Conservation (phyloP, 306 rosid genomes). For the Psophocarpus tetragonolobus region DNA sequence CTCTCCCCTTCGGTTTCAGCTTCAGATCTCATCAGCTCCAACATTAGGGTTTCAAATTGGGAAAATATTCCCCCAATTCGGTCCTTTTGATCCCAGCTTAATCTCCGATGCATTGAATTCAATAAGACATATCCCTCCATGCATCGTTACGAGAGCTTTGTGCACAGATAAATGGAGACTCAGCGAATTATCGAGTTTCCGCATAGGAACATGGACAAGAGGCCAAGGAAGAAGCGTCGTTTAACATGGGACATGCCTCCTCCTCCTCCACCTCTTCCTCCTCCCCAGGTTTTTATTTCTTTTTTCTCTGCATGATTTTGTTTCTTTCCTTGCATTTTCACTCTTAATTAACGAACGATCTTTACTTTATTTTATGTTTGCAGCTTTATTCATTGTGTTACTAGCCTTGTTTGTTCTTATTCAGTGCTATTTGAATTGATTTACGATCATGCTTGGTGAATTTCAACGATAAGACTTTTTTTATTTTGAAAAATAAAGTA, state of each 20-base stretch:
- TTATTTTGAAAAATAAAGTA: background rate
- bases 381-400: background rate
- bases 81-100: background rate
- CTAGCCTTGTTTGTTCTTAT: background rate
- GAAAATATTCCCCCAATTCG: background rate
- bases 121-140: background rate
- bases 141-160: background rate
- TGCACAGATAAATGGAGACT: constrained; percentile 61
- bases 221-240: constrained; percentile 77
- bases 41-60: constrained; percentile 45
- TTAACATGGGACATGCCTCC: constrained; percentile 78
- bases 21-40: constrained; percentile 45
- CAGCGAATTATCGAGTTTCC: constrained; percentile 73
- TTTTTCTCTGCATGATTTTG: background rate
- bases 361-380: background rate
- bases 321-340: background rate
- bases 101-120: constrained; percentile 23
- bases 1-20: background rate
- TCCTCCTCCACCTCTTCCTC: constrained; percentile 58
- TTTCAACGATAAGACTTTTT: background rate
- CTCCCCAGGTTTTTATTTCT: constrained; percentile 52
- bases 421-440: background rate
- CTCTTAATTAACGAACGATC: background rate
- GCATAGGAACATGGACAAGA: constrained; percentile 72
- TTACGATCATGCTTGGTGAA: background rate